Percentiles rank a stretch among this genome's conserved stretches.
phyloP scores from a whole-genome alignment of 164 flowering plant species.

The Buxus sempervirens region DNA sequence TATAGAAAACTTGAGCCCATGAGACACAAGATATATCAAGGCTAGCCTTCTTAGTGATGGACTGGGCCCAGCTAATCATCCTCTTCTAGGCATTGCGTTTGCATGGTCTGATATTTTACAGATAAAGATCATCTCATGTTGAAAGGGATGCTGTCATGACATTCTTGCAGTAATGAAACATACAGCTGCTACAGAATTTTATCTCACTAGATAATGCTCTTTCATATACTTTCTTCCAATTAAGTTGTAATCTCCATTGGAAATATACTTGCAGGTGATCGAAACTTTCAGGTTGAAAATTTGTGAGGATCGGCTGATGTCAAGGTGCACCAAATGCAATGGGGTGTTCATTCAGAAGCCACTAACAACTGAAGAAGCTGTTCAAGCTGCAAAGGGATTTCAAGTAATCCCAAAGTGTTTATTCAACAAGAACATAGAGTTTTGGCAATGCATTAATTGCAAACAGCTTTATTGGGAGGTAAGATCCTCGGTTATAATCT shows the following conservation, averaged over 20 bases:
- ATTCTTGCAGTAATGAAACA: background rate
- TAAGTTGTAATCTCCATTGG: background rate
- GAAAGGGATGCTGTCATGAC: background rate
- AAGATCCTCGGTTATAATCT: constrained; percentile 2
- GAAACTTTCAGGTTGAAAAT: constrained; percentile 67
- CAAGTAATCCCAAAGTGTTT: constrained; percentile 87
- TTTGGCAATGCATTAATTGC: constrained; percentile 96
- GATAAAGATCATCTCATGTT: no score
- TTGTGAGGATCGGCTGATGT: constrained; percentile 80
- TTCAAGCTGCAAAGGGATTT: constrained; percentile 89
- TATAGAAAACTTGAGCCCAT: no score
- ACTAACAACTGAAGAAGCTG: constrained; percentile 74
- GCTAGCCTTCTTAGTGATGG: no score
- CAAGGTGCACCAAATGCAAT: constrained; percentile 96
- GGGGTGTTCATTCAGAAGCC: constrained; percentile 88
- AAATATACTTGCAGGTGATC: constrained; percentile 56
- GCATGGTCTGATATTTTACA: no score
- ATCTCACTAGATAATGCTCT: no score
- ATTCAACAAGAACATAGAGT: constrained; percentile 71
- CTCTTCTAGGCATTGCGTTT: no score
- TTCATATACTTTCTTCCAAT: background rate
- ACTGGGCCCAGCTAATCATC: no score
- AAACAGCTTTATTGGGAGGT: constrained; percentile 98
- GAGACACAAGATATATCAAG: no score
- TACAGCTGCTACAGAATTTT: background rate